Evolutionary conservation across 495 filamentous ascomycete species (phyloP), one percentile per base, ranked within the genome.

Genomic region (Margaritispora aquatica): DNA sequence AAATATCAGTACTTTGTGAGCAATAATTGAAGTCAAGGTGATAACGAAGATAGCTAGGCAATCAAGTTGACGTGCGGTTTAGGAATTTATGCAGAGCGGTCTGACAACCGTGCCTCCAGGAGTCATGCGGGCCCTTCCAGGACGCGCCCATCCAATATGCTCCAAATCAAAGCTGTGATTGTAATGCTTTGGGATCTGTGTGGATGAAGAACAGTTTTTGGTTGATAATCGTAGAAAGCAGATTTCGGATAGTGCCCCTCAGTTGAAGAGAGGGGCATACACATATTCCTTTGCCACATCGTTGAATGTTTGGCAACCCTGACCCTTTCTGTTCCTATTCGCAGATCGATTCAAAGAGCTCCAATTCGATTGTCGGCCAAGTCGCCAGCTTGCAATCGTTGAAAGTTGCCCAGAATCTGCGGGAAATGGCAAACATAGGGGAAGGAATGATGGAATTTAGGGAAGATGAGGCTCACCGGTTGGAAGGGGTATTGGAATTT

Each of bases 361-460:
- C n/a, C n/a, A n/a, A n/a, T n/a, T 44, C 38, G 38, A 44, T 44
- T 2, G 3, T 44, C 5, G 29, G 29, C 5, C 29, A 34, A 34
- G 13, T 34, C 29, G 29, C 29, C 29, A 5, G 29, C 5, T 5
- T 13, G 29, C 38, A 44, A n/a, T 9, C 38, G 17, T 3, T n/a
- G 17, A 44, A 8, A 44, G 11, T 44, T 2, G 38, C 38, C 15
- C 7, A 17, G 8, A n/a, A 7, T 44, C 24, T 29, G 50, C 17
- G 38, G 38, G 3, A n/a, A 44, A 44, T n/a, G 38, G 38, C 38
- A 44, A n/a, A 44, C 38, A 44, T 44, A 24, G 46, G 56, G 58
- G 31, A 54, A 60, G 51, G 55, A 55, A 66, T 66, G 64, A 66
- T 61, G 65, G 58, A 62, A 61, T 61, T 36, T 34, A 59, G 27